Evolutionary conservation across 192 early-diverging fungal genomes (phyloP).

Genomic region (Piromyces sp.): DNA sequence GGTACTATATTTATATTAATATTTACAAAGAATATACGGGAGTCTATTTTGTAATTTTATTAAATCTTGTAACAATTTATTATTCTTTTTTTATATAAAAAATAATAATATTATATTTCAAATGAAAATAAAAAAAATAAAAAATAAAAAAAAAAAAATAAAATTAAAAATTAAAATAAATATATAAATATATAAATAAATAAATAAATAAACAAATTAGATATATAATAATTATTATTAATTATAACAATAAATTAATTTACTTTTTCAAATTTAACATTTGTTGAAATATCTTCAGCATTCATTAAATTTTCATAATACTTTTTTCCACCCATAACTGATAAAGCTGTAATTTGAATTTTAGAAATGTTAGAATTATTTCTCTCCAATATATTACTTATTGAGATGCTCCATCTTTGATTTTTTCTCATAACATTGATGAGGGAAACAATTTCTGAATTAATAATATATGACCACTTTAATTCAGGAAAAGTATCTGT

Average conservation of each 20-base stretch:
- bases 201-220: background rate
- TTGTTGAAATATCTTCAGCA: background rate
- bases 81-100: too few species aligned
- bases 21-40: background rate
- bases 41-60: background rate
- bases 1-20: too few species aligned
- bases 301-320: conserved; percentile 25
- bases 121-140: too few species aligned
- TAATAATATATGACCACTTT: conserved; percentile 48
- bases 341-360: conserved; percentile 24
- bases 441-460: conserved; percentile 57
- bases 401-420: conserved; percentile 54
- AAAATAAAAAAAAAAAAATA: too few species aligned
- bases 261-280: background rate
- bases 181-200: too few species aligned
- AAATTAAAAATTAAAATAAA: too few species aligned
- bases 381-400: conserved; percentile 33
- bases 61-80: background rate
- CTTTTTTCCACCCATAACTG: conserved; percentile 17
- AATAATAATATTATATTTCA: too few species aligned
- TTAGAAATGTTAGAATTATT: conserved; percentile 37
- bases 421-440: conserved; percentile 65
- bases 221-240: background rate
- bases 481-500: conserved; percentile 20
- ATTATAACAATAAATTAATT: background rate